phyloP scores from a whole-genome alignment of 441 rosid species.

The Syzygium malaccense region DNA sequence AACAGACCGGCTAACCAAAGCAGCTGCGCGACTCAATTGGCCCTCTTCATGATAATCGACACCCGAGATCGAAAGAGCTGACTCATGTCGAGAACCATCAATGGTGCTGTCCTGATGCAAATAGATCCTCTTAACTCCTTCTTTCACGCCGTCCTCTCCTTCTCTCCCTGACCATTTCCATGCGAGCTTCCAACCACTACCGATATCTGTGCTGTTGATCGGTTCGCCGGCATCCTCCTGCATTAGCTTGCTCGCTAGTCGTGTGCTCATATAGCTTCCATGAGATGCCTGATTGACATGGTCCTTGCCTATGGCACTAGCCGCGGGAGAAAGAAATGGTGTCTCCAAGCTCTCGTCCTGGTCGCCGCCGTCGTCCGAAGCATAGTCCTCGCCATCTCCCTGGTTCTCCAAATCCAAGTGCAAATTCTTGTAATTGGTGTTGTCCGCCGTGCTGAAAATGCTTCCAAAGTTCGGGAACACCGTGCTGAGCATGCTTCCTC shows the following conservation, averaged over 20 bases:
- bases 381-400: not conserved
- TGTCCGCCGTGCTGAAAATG: not conserved
- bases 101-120: not conserved
- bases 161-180: slow-evolving; percentile 4
- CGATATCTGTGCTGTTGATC: not conserved
- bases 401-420: slow-evolving; percentile 5
- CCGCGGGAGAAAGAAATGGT: not conserved
- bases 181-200: slow-evolving; percentile 9
- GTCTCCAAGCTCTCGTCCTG: not conserved
- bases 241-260: not conserved
- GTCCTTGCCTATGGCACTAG: not conserved
- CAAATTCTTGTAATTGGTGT: not conserved
- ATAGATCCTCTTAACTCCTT: slow-evolving; percentile 1
- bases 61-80: not conserved
- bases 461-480: not conserved
- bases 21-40: not conserved
- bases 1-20: slow-evolving; percentile 3
- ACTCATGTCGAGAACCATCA: not conserved
- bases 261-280: not conserved
- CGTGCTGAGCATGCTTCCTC: not conserved
- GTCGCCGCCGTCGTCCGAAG: not conserved
- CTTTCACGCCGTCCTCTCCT: not conserved
- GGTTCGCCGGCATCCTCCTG: slow-evolving; percentile 4
- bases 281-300: not conserved
- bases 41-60: not conserved